phyloP scores from a whole-genome alignment of 73 alveolate species.

The Paramecium sonneborni region DNA sequence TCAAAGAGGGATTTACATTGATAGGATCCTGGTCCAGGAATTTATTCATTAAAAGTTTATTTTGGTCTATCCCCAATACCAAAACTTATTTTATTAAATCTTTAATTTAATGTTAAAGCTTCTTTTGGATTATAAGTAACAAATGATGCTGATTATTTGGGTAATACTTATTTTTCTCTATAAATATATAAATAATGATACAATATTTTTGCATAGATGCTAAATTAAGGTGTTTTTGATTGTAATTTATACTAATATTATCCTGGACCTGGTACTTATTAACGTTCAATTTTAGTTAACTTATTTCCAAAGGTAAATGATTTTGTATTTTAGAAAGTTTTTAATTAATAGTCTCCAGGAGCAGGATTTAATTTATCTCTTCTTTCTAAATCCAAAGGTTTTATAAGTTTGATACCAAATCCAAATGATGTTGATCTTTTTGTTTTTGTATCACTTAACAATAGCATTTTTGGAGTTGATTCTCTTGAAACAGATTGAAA shows the following conservation, averaged over 20 bases:
- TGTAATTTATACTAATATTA: not conserved
- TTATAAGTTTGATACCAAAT: not conserved
- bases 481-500: not conserved
- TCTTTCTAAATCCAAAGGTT: not conserved
- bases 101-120: not conserved
- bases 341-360: slow-evolving; percentile 18
- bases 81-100: slow-evolving; percentile 4
- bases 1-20: not conserved
- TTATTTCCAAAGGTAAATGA: not conserved
- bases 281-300: not conserved
- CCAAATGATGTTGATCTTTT: slow-evolving; percentile 49
- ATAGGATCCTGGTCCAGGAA: slow-evolving; percentile 48
- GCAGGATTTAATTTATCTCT: slow-evolving; percentile 51
- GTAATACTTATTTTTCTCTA: not conserved
- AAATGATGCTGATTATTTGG: not conserved
- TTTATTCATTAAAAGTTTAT: not conserved
- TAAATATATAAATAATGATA: not conserved
- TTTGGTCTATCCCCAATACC: slow-evolving; percentile 40
- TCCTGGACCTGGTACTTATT: slow-evolving; percentile 42
- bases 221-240: slow-evolving; percentile 14
- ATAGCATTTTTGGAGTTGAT: not conserved
- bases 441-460: not conserved
- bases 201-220: slow-evolving; percentile 6
- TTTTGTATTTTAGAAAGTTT: not conserved
- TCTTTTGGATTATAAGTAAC: slow-evolving; percentile 36